Evolutionary conservation across 331 rosid genomes (phyloP).

Genomic region (Stylosanthes scabra): DNA sequence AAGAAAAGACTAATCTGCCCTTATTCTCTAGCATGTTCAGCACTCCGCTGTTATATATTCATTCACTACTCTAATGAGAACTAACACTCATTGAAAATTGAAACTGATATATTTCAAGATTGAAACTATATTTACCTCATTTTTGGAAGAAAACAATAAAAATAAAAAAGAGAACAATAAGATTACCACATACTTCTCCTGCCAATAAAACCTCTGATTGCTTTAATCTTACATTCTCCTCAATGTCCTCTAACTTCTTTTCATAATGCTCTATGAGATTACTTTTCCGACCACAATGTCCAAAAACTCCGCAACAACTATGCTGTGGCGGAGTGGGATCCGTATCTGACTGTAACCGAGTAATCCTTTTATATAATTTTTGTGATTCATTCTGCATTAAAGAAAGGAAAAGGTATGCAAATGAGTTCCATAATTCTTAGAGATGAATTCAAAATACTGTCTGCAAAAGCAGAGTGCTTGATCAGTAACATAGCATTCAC

Average conservation of each 20-base stretch:
- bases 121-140: constrained; percentile 16
- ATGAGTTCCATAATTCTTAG: constrained; percentile 24
- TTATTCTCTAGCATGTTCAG: too few species aligned
- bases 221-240: constrained; percentile 73
- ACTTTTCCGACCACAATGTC: constrained; percentile 59
- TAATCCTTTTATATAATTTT: constrained; percentile 52
- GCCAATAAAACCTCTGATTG: constrained; percentile 73
- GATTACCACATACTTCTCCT: constrained; percentile 76
- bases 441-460: constrained; percentile 19
- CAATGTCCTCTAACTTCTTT: constrained; percentile 72
- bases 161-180: constrained; percentile 25
- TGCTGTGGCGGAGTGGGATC: constrained; percentile 47
- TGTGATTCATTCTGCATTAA: constrained; percentile 66
- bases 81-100: too few species aligned
- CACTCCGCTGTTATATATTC: too few species aligned
- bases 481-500: constrained; percentile 30
- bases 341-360: constrained; percentile 59
- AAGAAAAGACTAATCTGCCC: too few species aligned
- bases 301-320: constrained; percentile 50
- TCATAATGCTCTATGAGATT: constrained; percentile 67
- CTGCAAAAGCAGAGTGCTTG: constrained; percentile 2
- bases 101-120: background rate
- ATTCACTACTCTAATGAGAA: too few species aligned
- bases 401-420: constrained; percentile 35
- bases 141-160: background rate